These are phyloP conservation scores for Solanum chaucha DNA, from an alignment of 257 asterid species.

Conservation along the genomic window DNA sequence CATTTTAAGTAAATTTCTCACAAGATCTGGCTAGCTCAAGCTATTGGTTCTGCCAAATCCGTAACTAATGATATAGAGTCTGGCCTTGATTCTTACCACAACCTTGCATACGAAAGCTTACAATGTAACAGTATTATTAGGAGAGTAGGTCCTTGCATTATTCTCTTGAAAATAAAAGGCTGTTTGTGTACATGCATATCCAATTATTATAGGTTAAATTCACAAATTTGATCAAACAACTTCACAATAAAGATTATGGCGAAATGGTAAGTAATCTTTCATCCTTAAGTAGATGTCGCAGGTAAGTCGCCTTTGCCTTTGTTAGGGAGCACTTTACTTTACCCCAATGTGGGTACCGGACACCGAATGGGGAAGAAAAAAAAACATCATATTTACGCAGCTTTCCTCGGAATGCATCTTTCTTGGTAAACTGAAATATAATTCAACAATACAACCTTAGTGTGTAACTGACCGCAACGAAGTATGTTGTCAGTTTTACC, in stretches of 20 bases:
- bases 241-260: neutral
- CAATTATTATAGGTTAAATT: neutral
- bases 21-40: neutral
- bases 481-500: neutral
- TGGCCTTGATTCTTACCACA: neutral
- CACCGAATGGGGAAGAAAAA: no score
- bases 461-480: neutral
- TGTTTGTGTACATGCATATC: neutral
- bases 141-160: no score
- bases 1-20: neutral
- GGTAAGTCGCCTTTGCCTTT: no score
- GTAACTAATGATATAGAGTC: neutral
- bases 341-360: no score
- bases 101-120: neutral
- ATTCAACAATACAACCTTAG: neutral
- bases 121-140: neutral
- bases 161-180: neutral
- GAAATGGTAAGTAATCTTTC: no score
- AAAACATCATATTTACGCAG: no score
- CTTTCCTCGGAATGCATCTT: neutral
- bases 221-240: neutral
- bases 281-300: no score
- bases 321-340: no score
- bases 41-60: neutral
- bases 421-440: neutral